Evolutionary conservation across 192 early-diverging fungal genomes (phyloP).

Genomic region (Chytriomyces hyalinus): DNA sequence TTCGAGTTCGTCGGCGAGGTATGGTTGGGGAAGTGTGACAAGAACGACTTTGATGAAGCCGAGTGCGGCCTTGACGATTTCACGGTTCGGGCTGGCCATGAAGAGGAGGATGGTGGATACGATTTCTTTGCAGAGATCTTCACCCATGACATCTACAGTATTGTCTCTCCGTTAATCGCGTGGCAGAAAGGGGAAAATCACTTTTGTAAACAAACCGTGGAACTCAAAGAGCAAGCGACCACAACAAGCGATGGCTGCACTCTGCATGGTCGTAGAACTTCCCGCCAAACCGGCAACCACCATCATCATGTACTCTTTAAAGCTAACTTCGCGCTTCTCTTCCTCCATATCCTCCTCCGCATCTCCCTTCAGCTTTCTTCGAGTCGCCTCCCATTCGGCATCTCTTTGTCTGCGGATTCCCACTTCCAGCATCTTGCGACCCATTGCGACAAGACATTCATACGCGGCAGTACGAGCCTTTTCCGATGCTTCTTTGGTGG

Average conservation of each 20-base stretch:
- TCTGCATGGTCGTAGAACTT: constrained; percentile 89
- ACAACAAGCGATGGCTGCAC: constrained; percentile 83
- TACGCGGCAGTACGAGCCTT: constrained; percentile 82
- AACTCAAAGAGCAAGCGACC: constrained; percentile 92
- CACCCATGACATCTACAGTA: constrained; percentile 60
- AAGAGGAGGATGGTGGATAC: constrained; percentile 80
- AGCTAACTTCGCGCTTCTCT: constrained; percentile 40
- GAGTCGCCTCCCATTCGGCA: constrained; percentile 22
- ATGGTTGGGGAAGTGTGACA: constrained; percentile 74
- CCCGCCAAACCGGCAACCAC: constrained; percentile 92
- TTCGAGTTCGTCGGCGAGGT: constrained; percentile 73
- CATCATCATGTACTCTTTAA: constrained; percentile 89
- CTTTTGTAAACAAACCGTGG: constrained; percentile 48
- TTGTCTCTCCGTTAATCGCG: neutral
- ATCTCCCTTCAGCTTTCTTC: constrained; percentile 5
- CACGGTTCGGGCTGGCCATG: constrained; percentile 80
- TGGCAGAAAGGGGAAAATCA: neutral
- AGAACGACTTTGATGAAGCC: constrained; percentile 93
- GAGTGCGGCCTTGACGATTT: constrained; percentile 88
- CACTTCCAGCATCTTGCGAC: constrained; percentile 75
- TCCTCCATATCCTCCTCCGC: constrained; percentile 35
- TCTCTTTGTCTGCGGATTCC: constrained; percentile 33
- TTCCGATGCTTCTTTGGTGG: constrained; percentile 93
- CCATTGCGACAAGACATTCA: constrained; percentile 87
- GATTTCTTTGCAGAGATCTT: constrained; percentile 71